Evolutionary conservation across 2,329 filamentous ascomycete genomes (phyloP), one percentile per base, ranked within the genome.

Genomic region (Claviceps monticola): DNA sequence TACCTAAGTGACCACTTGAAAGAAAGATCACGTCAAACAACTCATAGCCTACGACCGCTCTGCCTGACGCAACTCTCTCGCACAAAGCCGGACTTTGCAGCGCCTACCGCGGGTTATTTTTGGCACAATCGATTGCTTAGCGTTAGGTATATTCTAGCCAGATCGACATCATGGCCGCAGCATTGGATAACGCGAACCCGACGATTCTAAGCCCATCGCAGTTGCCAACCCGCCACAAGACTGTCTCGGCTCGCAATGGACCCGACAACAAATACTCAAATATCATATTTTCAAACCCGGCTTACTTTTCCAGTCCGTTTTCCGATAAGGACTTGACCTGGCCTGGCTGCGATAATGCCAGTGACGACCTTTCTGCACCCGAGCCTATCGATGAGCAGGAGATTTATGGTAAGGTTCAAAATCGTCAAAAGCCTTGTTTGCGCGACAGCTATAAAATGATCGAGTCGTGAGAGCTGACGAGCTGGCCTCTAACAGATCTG

Each of bases 361-460:
- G 79, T 49, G 79, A 82, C 53, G 79, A 83, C 53, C 14, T 8
- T 14, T 75, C 80, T 48, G 71, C 74, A 1, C 74, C 82, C 38
- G 90, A 97, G 60, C 86, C 86, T 53, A 95, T 98, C 59, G 93
- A 98, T 64, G 88, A 94, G 66, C 93, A 96, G 67, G 93, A 98
- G 69, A 91, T 98, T 43, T 98, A 91, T 65, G 89, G 88, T 93
- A 71, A 56, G 72, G 46, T 19, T 21, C 23, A 37, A 9, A 29
- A 26, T n/a, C 26, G 16, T 47, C 19, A 2, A 8, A 21, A 26
- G 9, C 17, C 16, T 26, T 38, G 17, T 8, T 46, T 17, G 11
- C 19, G 19, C 5, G 4, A 36, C 7, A 14, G 6, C 26, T 34
- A 7, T 26, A 17, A 16, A 21, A 21, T 19, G 16, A 29, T 8